Percentiles rank a stretch among this genome's conserved stretches.
These are phyloP conservation scores for Gracilaria gracilis DNA, from an alignment of 23 red algal genomes.

Conservation along the genomic window DNA sequence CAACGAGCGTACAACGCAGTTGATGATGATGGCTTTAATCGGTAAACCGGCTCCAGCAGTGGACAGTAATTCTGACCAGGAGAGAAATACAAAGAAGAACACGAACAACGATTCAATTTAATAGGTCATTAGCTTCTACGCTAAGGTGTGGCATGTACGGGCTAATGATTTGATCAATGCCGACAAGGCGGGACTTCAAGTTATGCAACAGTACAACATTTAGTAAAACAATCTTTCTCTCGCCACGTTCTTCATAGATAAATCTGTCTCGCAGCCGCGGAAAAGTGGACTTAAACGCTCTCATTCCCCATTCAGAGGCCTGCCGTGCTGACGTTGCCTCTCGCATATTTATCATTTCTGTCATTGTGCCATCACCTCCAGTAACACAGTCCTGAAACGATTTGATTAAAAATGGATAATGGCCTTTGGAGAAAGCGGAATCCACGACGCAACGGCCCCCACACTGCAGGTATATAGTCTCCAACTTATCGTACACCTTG, in stretches of 20 bases:
- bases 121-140: background rate
- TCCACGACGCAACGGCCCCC: slow-evolving; percentile 9
- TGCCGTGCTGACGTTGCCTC: slow-evolving; percentile 12
- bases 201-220: too few relatives aligned
- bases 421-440: slow-evolving; percentile 13
- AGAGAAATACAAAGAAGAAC: too few relatives aligned
- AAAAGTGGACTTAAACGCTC: background rate
- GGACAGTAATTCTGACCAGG: too few relatives aligned
- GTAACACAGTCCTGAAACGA: background rate
- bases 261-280: background rate
- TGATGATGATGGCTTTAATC: too few relatives aligned
- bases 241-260: background rate
- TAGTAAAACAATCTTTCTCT: background rate
- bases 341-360: background rate
- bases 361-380: too few relatives aligned
- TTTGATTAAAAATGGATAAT: slow-evolving; percentile 22
- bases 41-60: too few relatives aligned
- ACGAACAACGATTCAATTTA: too few relatives aligned
- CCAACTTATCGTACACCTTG: slow-evolving; percentile 25
- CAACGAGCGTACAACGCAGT: too few relatives aligned
- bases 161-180: too few relatives aligned
- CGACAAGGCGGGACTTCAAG: too few relatives aligned
- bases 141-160: too few relatives aligned
- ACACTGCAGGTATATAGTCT: background rate
- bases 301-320: slow-evolving; percentile 24